Evolutionary conservation across 208 protist species (phyloP).

Genomic region (Crithidia mellificae): DNA sequence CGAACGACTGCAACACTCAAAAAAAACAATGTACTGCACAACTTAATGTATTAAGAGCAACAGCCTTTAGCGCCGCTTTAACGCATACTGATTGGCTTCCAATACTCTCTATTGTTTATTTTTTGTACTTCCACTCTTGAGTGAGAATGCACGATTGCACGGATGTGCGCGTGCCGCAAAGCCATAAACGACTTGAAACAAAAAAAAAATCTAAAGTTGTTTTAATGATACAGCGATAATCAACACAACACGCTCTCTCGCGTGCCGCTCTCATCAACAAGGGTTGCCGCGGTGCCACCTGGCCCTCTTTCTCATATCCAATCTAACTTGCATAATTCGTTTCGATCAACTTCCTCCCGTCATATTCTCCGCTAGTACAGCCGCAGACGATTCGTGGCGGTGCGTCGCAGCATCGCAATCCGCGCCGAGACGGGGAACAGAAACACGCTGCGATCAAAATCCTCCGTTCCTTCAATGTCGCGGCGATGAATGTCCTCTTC

Average conservation of each 20-base stretch:
- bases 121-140: too few relatives aligned
- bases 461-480: slow-evolving; percentile 69
- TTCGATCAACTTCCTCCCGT: neutral
- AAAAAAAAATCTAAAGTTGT: neutral
- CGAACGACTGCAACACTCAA: too few relatives aligned
- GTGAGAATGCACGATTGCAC: neutral
- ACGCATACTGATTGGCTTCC: too few relatives aligned
- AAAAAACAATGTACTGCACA: too few relatives aligned
- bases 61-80: too few relatives aligned
- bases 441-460: slow-evolving; percentile 63
- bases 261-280: too few relatives aligned
- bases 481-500: slow-evolving; percentile 72
- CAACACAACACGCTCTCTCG: neutral
- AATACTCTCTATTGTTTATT: too few relatives aligned
- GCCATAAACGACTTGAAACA: neutral
- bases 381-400: slow-evolving; percentile 13
- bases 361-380: neutral
- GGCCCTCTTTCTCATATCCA: neutral
- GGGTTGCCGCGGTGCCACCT: too few relatives aligned
- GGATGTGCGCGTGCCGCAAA: neutral
- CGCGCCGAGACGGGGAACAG: slow-evolving; percentile 56
- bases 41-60: too few relatives aligned
- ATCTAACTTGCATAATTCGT: too few relatives aligned
- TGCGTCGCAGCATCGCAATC: slow-evolving; percentile 40
- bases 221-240: slow-evolving; percentile 4